Evolutionary conservation across 768 basidiomycete genomes (phyloP), one percentile per base, ranked within the genome.

Genomic region (Kwoniella bestiolae): DNA sequence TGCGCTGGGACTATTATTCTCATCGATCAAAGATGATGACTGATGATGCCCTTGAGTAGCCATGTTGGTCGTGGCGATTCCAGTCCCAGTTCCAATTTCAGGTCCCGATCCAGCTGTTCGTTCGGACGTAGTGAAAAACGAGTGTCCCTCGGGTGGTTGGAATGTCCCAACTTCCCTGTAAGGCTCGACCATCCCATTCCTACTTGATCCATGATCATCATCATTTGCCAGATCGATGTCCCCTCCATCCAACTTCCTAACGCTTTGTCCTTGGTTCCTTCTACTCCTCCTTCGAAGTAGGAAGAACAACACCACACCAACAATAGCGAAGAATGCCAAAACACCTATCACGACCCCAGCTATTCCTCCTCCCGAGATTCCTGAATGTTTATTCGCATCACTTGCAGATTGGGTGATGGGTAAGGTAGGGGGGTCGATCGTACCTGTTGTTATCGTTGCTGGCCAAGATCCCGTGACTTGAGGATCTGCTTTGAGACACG

Each of bases 331-430:
- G 16, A 46, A 25, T 12, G 55, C 71, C 3, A 74, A 21, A 9
- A 66, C 62, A 3, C 76, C 76, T n/a, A 77, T 61, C 16, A 71
- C 73, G 2, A 74, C 59, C 5, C 76, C 76, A 3, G 76, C 76
- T 14, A 77, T 77, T 3, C 67, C 71, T 8, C 73, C 73, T 18
- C 66, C 70, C 4, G 52, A 52, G 3, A 58, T 16, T 4, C 62
- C 29, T 5, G 29, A 31, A n/a, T n/a, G n/a, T n/a, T 51, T 29
- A 28, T 31, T 26, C 2, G 56, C 25, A 18, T 26, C 49, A 21
- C 18, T 14, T 7, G 64, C 56, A 2, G 70, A 52, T 18, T 56
- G 18, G 46, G 60, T 62, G 21, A 64, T 49, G 12, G 71, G 59
- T 16, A 70, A 38, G 0, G 74, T 73, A 21, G 70, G 57, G 6